phyloP scores from a whole-genome alignment of 129 eudicot species.

The Solidago caesia region DNA sequence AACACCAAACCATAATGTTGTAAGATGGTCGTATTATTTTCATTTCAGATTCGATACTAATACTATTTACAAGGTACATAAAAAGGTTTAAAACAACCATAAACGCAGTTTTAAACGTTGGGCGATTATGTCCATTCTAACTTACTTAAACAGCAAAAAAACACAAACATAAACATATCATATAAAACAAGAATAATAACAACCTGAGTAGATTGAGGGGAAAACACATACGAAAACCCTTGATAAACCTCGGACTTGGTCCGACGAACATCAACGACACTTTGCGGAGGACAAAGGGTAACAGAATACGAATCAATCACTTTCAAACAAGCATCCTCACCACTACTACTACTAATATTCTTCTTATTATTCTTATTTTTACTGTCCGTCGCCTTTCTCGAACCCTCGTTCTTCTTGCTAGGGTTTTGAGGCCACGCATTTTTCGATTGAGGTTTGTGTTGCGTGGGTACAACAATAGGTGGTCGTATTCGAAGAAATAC shows the following conservation, averaged over 20 bases:
- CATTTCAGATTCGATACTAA: background rate
- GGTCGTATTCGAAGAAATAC: conserved; percentile 69
- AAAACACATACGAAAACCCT: conserved; percentile 73
- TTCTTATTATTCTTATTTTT: conserved; percentile 11
- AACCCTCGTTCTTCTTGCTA: conserved; percentile 26
- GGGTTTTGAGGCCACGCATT: conserved; percentile 76
- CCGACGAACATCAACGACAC: conserved; percentile 44
- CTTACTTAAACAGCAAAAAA: background rate
- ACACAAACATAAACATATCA: background rate
- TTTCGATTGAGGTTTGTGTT: background rate
- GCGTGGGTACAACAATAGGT: conserved; percentile 24
- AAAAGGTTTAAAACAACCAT: no score
- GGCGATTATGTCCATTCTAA: no score
- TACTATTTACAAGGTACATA: background rate
- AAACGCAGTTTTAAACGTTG: no score
- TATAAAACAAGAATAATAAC: background rate
- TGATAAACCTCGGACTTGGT: conserved; percentile 62
- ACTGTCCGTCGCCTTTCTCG: conserved; percentile 5
- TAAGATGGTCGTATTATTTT: background rate
- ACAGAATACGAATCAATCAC: conserved; percentile 62
- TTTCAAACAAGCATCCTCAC: conserved; percentile 34
- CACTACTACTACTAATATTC: no score
- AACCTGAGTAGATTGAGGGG: conserved; percentile 74
- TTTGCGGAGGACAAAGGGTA: conserved; percentile 53
- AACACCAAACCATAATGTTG: no score